Evolutionary conservation across 1,284 basidiomycete genomes (phyloP).

Genomic region (Malassezia furfur): DNA sequence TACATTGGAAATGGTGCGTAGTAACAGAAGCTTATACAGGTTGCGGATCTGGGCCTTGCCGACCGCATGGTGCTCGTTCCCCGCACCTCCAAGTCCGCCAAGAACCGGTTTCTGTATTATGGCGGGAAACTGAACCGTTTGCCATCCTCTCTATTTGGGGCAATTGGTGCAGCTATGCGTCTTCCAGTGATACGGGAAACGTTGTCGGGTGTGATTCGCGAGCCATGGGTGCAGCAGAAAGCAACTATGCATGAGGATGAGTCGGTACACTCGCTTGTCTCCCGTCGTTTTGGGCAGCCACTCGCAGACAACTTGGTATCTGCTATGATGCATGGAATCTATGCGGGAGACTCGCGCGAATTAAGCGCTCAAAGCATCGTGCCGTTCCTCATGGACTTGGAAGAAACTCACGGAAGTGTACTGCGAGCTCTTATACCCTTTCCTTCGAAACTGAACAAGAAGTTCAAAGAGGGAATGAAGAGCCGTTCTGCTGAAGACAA

Average conservation of each 20-base stretch:
- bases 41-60: constrained; percentile 61
- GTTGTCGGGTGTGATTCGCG: constrained; percentile 50
- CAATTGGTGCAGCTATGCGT: constrained; percentile 38
- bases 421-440: constrained; percentile 57
- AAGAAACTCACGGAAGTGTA: constrained; percentile 63
- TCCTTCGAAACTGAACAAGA: constrained; percentile 14
- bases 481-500: constrained; percentile 16
- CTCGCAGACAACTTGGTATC: constrained; percentile 69
- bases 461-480: neutral
- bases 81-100: constrained; percentile 61
- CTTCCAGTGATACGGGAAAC: constrained; percentile 30
- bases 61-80: constrained; percentile 59
- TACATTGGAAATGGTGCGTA: constrained; percentile 70
- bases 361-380: constrained; percentile 72
- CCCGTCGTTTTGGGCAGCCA: constrained; percentile 62
- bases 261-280: constrained; percentile 68
- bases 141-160: constrained; percentile 51
- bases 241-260: constrained; percentile 56
- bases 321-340: constrained; percentile 83
- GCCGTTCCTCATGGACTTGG: constrained; percentile 62
- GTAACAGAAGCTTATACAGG: constrained; percentile 51
- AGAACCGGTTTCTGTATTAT: constrained; percentile 64
- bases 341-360: constrained; percentile 68
- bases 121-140: constrained; percentile 54
- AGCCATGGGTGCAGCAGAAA: constrained; percentile 54